Evolutionary conservation across 768 basidiomycete genomes (phyloP), one percentile per base, ranked within the genome.

Genomic region (Kwoniella botswanensis): DNA sequence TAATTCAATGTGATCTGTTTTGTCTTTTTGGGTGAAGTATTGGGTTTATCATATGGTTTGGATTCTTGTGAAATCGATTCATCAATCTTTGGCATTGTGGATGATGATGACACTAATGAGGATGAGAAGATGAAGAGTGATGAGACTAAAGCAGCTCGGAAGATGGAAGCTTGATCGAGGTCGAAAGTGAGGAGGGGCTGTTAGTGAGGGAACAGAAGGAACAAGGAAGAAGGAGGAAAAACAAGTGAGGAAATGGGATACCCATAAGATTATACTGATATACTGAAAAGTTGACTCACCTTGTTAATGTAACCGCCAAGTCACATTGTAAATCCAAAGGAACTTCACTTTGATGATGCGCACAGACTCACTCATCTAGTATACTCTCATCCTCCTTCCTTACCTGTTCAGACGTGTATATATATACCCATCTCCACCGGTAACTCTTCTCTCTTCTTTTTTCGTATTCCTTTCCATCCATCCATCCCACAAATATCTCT

Each of bases 41-140:
- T 62, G 29, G 29, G n/a, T 15, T 24, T 43, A 22, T 22, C n/a
- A 29, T 42, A 53, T 58, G 65, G 54, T 58, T 24, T 66, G 62
- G 15, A 46, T 24, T 4, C 13, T 21, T 46, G 18, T 15, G 43
- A 11, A 24, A 12, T 35, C 18, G 44, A 52, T 50, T 63, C n/a
- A 2, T 60, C 22, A 26, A 35, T 59, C 12, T 59, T 59, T 26
- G 22, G 17, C 26, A 17, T 26, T 26, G 4, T 59, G 57, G 35
- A 6, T 9, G 35, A 35, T 35, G 6, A 35, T 35, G 35, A 35
- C 7, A 35, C 3, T 35, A 9, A 35, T 35, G 35, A 35, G 35
- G 35, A 35, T 35, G 35, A 35, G 26, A 26, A 26, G 26, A 26
- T 26, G 26, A 2, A 4, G 26, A 26, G 26, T 26, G 26, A n/a